Conservation (phyloP, 345 rosid genomes). For the Psidium friedrichsthalianum region DNA sequence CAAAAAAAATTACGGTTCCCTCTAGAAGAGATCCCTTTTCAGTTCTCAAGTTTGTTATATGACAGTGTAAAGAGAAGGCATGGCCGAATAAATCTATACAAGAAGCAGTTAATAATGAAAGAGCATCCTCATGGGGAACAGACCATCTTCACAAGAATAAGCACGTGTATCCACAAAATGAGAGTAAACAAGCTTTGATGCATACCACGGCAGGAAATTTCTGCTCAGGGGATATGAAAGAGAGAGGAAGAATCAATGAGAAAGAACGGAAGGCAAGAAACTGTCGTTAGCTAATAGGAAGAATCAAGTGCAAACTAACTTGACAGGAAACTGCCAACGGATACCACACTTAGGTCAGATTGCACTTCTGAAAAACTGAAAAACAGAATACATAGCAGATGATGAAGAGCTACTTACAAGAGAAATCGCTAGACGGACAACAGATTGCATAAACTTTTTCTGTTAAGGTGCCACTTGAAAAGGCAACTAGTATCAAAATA, state of each 20-base stretch:
- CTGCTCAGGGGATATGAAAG: not conserved
- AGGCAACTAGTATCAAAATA: not conserved
- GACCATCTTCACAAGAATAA: not conserved
- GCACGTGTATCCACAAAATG: not conserved
- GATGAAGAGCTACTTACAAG: not conserved
- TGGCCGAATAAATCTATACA: not conserved
- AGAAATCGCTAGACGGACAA: not conserved
- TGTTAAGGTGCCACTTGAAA: not conserved
- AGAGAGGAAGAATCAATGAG: not conserved
- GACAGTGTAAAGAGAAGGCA: not conserved
- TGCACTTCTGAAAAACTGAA: not conserved
- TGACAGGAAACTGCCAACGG: not conserved
- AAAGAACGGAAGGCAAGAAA: not conserved
- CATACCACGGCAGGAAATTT: not conserved
- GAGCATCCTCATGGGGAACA: not conserved
- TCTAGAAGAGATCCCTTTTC: not conserved
- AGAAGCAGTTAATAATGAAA: not conserved
- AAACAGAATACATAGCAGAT: not conserved
- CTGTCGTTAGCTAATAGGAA: not conserved
- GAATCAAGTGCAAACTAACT: not conserved
- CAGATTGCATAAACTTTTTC: not conserved
- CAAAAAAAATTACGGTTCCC: not conserved
- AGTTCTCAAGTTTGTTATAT: not conserved
- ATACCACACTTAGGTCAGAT: not conserved
- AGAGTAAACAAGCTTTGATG: not conserved